Conservation (phyloP, 2,329 filamentous ascomycete species). For the Phyllosticta citrichinensis region DNA sequence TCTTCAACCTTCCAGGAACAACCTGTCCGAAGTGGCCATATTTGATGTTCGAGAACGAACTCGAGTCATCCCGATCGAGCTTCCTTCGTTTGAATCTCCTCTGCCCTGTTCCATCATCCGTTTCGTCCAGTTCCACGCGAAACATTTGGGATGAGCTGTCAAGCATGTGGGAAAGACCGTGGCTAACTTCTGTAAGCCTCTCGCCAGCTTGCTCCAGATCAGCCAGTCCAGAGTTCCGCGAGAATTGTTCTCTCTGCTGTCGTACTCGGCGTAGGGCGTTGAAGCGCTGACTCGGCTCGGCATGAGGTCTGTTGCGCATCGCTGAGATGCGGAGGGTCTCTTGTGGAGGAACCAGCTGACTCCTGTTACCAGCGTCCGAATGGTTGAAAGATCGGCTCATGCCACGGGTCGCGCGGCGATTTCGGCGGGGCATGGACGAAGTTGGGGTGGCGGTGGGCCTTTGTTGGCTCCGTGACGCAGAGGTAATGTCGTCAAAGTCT, state of each 20-base stretch:
- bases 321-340: conserved; percentile 1
- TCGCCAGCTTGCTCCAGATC: conserved; percentile 13
- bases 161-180: conserved; percentile 6
- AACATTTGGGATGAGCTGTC: conserved; percentile 3
- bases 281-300: conserved; percentile 27
- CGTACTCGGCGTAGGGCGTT: conserved; percentile 19
- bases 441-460: neutral
- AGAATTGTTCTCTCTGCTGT: conserved; percentile 20
- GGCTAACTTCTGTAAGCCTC: conserved; percentile 12
- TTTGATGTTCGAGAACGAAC: conserved; percentile 42
- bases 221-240: neutral
- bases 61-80: conserved; percentile 25
- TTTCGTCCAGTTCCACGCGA: conserved; percentile 1
- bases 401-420: conserved; percentile 3
- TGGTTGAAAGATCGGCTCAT: neutral
- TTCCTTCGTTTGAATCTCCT: conserved; percentile 26
- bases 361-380: neutral
- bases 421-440: conserved; percentile 7
- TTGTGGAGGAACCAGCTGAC: conserved; percentile 1
- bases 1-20: conserved; percentile 66
- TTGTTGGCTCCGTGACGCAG: conserved; percentile 4
- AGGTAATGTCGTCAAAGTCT: neutral
- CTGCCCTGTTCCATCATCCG: neutral
- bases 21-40: conserved; percentile 87
- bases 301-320: conserved; percentile 17